These are phyloP conservation scores for Metarhizium humberi DNA, from an alignment of 2,329 filamentous ascomycete species.

Conservation along the genomic window DNA sequence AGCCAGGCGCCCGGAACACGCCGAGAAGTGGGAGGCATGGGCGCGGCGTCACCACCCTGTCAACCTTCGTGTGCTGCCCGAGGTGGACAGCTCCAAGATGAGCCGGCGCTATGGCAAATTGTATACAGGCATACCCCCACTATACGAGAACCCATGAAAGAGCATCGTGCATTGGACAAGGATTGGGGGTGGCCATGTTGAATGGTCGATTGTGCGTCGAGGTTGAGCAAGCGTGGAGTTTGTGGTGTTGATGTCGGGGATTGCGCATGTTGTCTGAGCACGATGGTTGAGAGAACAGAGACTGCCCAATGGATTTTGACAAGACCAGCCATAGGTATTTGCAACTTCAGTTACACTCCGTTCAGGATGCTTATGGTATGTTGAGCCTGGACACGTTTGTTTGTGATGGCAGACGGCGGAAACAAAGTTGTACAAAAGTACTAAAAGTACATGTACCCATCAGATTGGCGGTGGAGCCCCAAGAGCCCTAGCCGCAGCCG, in stretches of 20 bases:
- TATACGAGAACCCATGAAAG: conserved; percentile 31
- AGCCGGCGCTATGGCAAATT: neutral
- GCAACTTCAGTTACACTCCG: neutral
- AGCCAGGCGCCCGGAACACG: conserved; percentile 18
- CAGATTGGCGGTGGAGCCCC: too few relatives aligned
- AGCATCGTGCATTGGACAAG: neutral
- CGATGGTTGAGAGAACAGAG: neutral
- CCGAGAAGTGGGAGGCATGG: conserved; percentile 7
- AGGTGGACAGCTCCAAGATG: conserved; percentile 23
- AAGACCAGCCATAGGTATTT: neutral
- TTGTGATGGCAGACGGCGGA: too few relatives aligned
- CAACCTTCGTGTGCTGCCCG: conserved; percentile 30
- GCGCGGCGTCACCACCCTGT: conserved; percentile 17
- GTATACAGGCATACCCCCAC: conserved; percentile 13
- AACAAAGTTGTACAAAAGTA: too few relatives aligned
- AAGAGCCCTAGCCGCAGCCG: too few relatives aligned
- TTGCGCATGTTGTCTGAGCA: neutral
- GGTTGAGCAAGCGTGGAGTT: neutral
- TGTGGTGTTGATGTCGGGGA: too few relatives aligned
- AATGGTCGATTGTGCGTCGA: too few relatives aligned
- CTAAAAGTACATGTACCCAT: too few relatives aligned
- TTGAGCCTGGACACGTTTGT: too few relatives aligned
- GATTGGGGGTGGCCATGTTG: too few relatives aligned
- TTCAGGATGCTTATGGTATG: too few relatives aligned
- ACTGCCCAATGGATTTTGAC: neutral